Evolutionary conservation across 2,329 filamentous ascomycete genomes (phyloP).

Genomic region (Paradendryphiella salina): DNA sequence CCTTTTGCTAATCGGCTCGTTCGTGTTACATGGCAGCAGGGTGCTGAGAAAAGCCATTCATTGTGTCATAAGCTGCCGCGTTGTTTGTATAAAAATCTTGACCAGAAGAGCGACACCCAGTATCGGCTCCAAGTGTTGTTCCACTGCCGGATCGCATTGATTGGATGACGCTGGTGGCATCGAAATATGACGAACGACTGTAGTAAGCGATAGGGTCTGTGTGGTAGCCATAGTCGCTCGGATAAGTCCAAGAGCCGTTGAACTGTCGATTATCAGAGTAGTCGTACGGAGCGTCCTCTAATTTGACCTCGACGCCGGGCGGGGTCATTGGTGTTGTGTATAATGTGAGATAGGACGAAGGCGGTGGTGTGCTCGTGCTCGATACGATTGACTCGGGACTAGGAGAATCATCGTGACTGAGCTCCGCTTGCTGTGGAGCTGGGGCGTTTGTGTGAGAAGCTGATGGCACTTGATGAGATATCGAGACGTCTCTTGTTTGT

Average conservation of each 20-base stretch:
- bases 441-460: slow-evolving; percentile 31
- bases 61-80: slow-evolving; percentile 49
- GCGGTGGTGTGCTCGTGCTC: slow-evolving; percentile 38
- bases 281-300: slow-evolving; percentile 30
- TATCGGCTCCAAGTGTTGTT: slow-evolving; percentile 45
- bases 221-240: slow-evolving; percentile 22
- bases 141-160: slow-evolving; percentile 49
- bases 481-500: slow-evolving; percentile 16
- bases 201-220: slow-evolving; percentile 27
- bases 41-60: slow-evolving; percentile 50
- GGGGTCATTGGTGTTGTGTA: slow-evolving; percentile 27
- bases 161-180: slow-evolving; percentile 53
- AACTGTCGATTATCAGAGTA: slow-evolving; percentile 30
- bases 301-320: slow-evolving; percentile 29
- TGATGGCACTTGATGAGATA: slow-evolving; percentile 25
- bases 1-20: not conserved
- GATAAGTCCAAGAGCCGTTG: slow-evolving; percentile 30
- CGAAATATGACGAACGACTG: slow-evolving; percentile 43
- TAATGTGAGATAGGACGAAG: slow-evolving; percentile 26
- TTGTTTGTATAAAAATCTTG: slow-evolving; percentile 52
- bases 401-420: slow-evolving; percentile 33
- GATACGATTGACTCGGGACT: slow-evolving; percentile 42
- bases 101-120: slow-evolving; percentile 46
- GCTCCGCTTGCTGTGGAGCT: slow-evolving; percentile 23
- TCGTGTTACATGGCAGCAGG: slow-evolving; percentile 20